Percentiles rank a stretch among this genome's conserved stretches.
phyloP scores from a whole-genome alignment of 2,329 filamentous ascomycete genomes.

The Apiospora phragmitis region DNA sequence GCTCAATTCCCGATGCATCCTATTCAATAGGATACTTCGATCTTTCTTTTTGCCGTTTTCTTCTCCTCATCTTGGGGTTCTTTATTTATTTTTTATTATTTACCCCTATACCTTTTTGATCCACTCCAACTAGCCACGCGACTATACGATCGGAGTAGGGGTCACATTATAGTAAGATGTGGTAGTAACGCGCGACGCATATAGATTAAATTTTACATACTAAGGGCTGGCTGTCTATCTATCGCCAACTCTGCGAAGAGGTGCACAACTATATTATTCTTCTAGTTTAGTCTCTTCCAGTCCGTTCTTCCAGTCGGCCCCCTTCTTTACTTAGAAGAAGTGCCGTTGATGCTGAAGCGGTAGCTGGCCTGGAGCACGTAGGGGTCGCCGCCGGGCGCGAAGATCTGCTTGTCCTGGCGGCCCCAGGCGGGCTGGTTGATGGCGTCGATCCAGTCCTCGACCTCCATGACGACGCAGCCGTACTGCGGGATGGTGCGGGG shows the following conservation, averaged over 20 bases:
- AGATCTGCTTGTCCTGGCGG: constrained; percentile 62
- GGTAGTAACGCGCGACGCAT: not conserved
- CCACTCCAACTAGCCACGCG: not conserved
- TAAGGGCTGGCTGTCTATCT: not conserved
- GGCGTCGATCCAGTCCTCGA: constrained; percentile 89
- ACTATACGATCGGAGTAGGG: too few species aligned
- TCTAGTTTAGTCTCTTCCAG: too few species aligned
- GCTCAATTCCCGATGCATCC: constrained; percentile 33
- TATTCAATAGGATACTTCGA: not conserved
- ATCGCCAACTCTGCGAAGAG: not conserved
- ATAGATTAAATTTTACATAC: not conserved
- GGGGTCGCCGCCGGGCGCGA: constrained; percentile 56
- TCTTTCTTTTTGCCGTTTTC: not conserved
- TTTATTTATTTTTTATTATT: not conserved
- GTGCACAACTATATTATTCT: not conserved
- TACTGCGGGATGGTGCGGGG: constrained; percentile 68
- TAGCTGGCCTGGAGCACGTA: constrained; percentile 65
- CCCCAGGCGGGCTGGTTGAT: constrained; percentile 93
- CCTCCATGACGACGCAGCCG: constrained; percentile 87
- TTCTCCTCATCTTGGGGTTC: not conserved
- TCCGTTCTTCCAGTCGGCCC: not conserved
- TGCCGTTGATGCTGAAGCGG: constrained; percentile 53
- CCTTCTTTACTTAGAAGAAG: constrained; percentile 8
- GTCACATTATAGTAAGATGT: not conserved
- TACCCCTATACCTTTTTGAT: not conserved